These are phyloP conservation scores for Pythium vanterpoolii DNA, from an alignment of 352 stramenopile species.

Conservation along the genomic window DNA sequence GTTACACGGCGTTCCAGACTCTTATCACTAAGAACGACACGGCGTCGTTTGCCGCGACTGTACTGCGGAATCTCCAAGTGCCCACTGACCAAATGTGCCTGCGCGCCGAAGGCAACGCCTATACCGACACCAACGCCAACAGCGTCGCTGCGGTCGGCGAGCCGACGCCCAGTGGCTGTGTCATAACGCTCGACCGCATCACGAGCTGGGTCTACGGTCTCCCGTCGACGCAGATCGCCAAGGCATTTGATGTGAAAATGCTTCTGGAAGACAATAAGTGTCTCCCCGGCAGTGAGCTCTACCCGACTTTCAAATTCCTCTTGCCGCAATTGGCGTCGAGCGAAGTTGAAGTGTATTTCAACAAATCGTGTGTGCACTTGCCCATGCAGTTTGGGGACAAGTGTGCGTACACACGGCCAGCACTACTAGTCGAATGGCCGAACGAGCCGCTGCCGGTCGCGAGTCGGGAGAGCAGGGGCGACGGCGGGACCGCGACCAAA, in stretches of 20 bases:
- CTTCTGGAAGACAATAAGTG: slow-evolving; percentile 42
- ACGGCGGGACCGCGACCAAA: not conserved
- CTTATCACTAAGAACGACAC: slow-evolving; percentile 25
- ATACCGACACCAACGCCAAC: slow-evolving; percentile 37
- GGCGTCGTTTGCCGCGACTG: slow-evolving; percentile 29
- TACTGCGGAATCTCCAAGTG: slow-evolving; percentile 47
- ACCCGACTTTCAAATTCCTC: slow-evolving; percentile 34
- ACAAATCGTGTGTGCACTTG: slow-evolving; percentile 44
- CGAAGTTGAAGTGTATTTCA: slow-evolving; percentile 34
- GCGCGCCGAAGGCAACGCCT: slow-evolving; percentile 42
- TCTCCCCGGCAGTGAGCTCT: slow-evolving; percentile 39
- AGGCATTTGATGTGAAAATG: slow-evolving; percentile 30
- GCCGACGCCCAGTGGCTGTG: slow-evolving; percentile 39
- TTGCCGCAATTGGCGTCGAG: slow-evolving; percentile 29
- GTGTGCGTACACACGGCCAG: slow-evolving; percentile 45
- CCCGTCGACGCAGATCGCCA: slow-evolving; percentile 28
- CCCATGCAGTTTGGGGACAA: slow-evolving; percentile 48
- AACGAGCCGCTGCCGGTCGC: slow-evolving; percentile 36
- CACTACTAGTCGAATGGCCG: slow-evolving; percentile 46
- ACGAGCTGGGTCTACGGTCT: slow-evolving; percentile 43
- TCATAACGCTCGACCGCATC: slow-evolving; percentile 42
- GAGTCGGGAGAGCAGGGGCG: not conserved
- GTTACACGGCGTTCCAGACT: slow-evolving; percentile 47
- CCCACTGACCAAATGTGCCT: slow-evolving; percentile 52
- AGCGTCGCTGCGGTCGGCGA: slow-evolving; percentile 25